A percentile compares a stretch with the other conserved stretches of the same genome.
These are phyloP conservation scores for Kwoniella shivajii DNA, from an alignment of 1,284 basidiomycete genomes.

Conservation along the genomic window DNA sequence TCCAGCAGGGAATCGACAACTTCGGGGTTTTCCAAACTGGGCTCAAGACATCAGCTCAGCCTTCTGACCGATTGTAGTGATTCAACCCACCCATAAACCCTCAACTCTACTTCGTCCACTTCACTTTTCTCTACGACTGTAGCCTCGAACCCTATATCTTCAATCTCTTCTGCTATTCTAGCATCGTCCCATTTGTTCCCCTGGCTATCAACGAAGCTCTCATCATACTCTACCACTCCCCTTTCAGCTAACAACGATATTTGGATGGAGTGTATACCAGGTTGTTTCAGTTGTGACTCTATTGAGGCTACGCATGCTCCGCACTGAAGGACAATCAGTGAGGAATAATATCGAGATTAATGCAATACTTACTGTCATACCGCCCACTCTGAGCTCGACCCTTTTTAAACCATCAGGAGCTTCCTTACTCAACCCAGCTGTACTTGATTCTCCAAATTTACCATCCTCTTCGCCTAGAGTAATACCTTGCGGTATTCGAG, in stretches of 20 bases:
- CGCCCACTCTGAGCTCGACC: slow-evolving; percentile 53
- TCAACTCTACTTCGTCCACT: slow-evolving; percentile 43
- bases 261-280: slow-evolving; percentile 83
- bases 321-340: slow-evolving; percentile 35
- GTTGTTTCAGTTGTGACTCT: slow-evolving; percentile 84
- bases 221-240: slow-evolving; percentile 86
- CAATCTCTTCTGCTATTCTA: slow-evolving; percentile 68
- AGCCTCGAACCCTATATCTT: slow-evolving; percentile 55
- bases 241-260: slow-evolving; percentile 94
- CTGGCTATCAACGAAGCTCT: slow-evolving; percentile 50
- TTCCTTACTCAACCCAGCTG: slow-evolving; percentile 14
- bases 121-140: slow-evolving; percentile 51
- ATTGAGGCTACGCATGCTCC: slow-evolving; percentile 68
- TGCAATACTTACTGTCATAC: slow-evolving; percentile 54
- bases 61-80: no score
- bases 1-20: slow-evolving; percentile 32
- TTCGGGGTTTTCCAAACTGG: slow-evolving; percentile 39
- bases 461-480: slow-evolving; percentile 19
- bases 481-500: slow-evolving; percentile 13
- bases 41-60: no score
- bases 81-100: slow-evolving; percentile 48
- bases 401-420: slow-evolving; percentile 24
- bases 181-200: slow-evolving; percentile 68
- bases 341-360: background rate
- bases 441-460: slow-evolving; percentile 18